These are phyloP conservation scores for Colletotrichum tabaci DNA, from an alignment of 2,329 filamentous ascomycete species.

Conservation along the genomic window DNA sequence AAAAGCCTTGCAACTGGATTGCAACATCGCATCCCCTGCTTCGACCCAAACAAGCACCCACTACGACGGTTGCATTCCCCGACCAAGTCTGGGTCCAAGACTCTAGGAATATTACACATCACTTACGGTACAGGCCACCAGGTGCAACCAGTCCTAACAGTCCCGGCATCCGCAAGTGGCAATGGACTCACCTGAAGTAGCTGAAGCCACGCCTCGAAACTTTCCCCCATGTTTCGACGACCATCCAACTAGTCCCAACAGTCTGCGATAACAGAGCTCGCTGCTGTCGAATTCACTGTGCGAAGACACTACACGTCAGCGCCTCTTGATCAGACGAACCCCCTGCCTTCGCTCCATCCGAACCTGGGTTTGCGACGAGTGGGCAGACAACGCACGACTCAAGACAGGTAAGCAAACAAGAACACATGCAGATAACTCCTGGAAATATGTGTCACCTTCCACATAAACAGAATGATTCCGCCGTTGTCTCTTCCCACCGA, in stretches of 20 bases:
- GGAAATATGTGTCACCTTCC: conserved; percentile 11
- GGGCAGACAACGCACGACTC: conserved; percentile 12
- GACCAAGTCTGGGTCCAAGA: not conserved
- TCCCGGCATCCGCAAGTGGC: not conserved
- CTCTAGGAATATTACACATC: not conserved
- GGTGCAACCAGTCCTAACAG: not conserved
- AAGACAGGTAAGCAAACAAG: not conserved
- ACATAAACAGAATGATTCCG: not conserved
- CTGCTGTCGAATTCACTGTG: not conserved
- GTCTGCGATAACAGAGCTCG: not conserved
- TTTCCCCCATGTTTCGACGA: not conserved
- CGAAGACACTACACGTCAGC: not conserved
- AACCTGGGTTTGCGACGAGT: not conserved
- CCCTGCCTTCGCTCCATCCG: not conserved
- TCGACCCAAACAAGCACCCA: not conserved
- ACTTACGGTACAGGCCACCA: not conserved
- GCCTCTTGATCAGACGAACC: conserved; percentile 20
- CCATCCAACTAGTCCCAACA: not conserved
- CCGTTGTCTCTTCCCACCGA: not conserved
- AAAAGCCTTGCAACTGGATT: not conserved
- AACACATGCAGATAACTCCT: not conserved
- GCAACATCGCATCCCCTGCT: not conserved
- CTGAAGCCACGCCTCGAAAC: conserved; percentile 21
- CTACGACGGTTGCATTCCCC: not conserved
- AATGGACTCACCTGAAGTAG: not conserved